Conservation (phyloP, 331 rosid species). For the Erythrophleum ivorense region DNA sequence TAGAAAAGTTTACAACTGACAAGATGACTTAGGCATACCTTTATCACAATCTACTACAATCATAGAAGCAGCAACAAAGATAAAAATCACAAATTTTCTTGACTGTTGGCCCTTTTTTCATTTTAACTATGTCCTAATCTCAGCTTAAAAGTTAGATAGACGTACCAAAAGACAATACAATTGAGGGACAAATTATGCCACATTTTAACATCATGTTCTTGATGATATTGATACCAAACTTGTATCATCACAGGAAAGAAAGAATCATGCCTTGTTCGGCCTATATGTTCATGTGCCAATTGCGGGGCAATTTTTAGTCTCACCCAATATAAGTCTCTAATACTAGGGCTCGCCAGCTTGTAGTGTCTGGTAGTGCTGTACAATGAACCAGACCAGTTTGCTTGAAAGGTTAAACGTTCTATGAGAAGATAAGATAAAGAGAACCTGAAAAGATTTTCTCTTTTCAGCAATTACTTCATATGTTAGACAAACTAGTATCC, state of each 20-base stretch:
- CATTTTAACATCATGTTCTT: background rate
- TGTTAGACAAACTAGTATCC: background rate
- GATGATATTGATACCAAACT: conserved; percentile 28
- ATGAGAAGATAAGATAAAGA: background rate
- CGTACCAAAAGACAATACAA: background rate
- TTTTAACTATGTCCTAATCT: background rate
- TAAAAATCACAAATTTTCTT: background rate
- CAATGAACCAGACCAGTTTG: conserved; percentile 6
- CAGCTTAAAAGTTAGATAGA: background rate
- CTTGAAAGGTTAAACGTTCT: background rate
- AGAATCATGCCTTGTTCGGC: background rate
- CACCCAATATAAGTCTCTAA: background rate
- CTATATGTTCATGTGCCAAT: background rate
- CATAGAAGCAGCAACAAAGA: conserved; percentile 2
- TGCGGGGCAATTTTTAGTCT: background rate
- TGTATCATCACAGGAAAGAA: background rate
- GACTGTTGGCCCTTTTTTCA: too few relatives aligned
- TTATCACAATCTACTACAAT: conserved; percentile 4
- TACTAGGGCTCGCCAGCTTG: background rate
- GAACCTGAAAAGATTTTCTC: background rate
- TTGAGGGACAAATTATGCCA: conserved; percentile 15
- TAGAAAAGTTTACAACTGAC: conserved; percentile 25
- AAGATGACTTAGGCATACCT: conserved; percentile 5
- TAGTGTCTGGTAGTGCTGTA: background rate
- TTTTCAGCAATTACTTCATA: background rate